phyloP scores from a whole-genome alignment of 495 filamentous ascomycete species.

The Apodospora peruviana region DNA sequence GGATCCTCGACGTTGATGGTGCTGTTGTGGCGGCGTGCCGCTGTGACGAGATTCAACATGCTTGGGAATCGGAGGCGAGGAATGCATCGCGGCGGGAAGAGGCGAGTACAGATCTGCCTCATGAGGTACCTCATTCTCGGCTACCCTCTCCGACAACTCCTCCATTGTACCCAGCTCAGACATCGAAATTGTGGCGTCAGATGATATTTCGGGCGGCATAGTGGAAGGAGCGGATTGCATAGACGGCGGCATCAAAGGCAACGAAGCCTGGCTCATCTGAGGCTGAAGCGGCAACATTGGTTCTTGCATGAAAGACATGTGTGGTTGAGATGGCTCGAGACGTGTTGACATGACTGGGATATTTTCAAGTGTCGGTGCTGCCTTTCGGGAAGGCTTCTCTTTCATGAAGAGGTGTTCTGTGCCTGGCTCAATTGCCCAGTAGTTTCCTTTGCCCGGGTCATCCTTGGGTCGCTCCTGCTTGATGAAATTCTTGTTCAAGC shows the following conservation, averaged over 20 bases:
- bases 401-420: conserved; percentile 84
- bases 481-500: conserved; percentile 92
- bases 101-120: conserved; percentile 52
- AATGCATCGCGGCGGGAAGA: conserved; percentile 54
- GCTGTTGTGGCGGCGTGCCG: conserved; percentile 70
- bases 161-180: conserved; percentile 69
- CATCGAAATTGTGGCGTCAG: conserved; percentile 89
- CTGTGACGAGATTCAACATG: conserved; percentile 52
- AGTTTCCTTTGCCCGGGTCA: conserved; percentile 97
- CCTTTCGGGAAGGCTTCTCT: conserved; percentile 62
- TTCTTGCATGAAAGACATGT: conserved; percentile 18
- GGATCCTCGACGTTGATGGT: conserved; percentile 51
- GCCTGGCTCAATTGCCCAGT: conserved; percentile 89
- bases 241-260: conserved; percentile 28
- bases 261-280: conserved; percentile 20
- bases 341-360: conserved; percentile 43
- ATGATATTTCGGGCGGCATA: conserved; percentile 59
- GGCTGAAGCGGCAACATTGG: conserved; percentile 23
- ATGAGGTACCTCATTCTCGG: conserved; percentile 49
- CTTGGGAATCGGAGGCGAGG: conserved; percentile 80
- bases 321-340: conserved; percentile 32
- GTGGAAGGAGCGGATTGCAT: conserved; percentile 19
- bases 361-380: conserved; percentile 35
- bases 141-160: conserved; percentile 48
- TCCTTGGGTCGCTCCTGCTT: conserved; percentile 96